These are phyloP conservation scores for Rhizophora mangle DNA, from an alignment of 345 rosid genomes.

Conservation along the genomic window DNA sequence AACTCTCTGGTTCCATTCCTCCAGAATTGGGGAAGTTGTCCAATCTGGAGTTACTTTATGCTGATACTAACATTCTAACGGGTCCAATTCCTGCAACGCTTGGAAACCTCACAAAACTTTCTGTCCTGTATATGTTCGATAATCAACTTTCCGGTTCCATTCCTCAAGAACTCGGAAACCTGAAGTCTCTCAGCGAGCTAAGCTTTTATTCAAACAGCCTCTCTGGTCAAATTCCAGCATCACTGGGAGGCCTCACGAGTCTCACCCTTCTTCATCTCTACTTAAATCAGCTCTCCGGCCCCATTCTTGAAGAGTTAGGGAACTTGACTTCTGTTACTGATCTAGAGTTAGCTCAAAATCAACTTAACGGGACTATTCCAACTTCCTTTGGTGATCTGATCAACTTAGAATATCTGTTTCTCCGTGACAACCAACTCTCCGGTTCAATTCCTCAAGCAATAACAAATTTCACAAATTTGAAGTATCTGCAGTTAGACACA, in stretches of 20 bases:
- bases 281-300: not conserved
- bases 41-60: conserved; percentile 8
- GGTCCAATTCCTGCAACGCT: conserved; percentile 20
- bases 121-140: not conserved
- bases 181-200: not conserved
- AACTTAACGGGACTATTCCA: conserved; percentile 5
- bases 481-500: not conserved
- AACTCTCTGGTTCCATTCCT: conserved; percentile 17
- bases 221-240: conserved; percentile 17
- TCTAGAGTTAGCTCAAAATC: not conserved
- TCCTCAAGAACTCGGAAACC: conserved; percentile 6
- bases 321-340: not conserved
- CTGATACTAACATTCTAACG: conserved; percentile 12
- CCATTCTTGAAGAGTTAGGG: conserved; percentile 7
- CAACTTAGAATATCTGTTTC: not conserved
- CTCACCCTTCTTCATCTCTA: not conserved
- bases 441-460: conserved; percentile 12
- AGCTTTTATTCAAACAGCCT: conserved; percentile 6
- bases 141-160: conserved; percentile 4
- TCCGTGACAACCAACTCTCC: not conserved
- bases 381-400: conserved; percentile 2
- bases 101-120: conserved; percentile 16
- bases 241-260: not conserved
- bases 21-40: conserved; percentile 16
- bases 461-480: conserved; percentile 1